Percentiles rank a stretch among this genome's conserved stretches.
phyloP scores from a whole-genome alignment of 148 eudicot genomes.

The Chenopodium suecicum region DNA sequence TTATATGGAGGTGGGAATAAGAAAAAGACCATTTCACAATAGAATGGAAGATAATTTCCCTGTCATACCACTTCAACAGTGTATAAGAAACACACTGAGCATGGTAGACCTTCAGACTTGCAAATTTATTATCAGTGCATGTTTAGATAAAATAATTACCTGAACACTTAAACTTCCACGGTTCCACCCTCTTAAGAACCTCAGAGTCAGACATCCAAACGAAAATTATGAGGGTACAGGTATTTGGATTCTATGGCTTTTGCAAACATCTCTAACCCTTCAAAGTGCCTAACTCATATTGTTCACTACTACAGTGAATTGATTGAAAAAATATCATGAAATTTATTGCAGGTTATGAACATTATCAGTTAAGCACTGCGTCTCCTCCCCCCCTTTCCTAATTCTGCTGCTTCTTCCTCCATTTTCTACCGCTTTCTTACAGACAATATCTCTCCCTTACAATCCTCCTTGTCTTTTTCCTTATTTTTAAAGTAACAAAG shows the following conservation, averaged over 20 bases:
- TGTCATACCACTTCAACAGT: not conserved
- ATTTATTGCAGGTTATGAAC: too few species aligned
- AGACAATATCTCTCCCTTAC: too few species aligned
- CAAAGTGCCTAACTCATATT: too few species aligned
- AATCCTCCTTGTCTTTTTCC: too few species aligned
- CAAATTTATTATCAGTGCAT: not conserved
- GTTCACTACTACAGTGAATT: too few species aligned
- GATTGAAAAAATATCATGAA: too few species aligned
- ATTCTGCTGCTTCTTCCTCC: too few species aligned
- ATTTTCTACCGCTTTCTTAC: too few species aligned
- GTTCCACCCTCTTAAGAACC: not conserved
- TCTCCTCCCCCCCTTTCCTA: too few species aligned
- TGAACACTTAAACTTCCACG: not conserved
- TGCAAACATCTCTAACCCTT: not conserved
- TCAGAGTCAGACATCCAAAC: not conserved
- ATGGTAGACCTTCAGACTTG: not conserved
- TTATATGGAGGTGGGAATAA: not conserved
- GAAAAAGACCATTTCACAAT: too few species aligned
- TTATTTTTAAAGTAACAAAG: too few species aligned
- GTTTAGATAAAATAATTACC: not conserved
- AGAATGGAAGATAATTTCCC: not conserved
- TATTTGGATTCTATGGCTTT: not conserved
- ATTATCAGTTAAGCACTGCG: too few species aligned
- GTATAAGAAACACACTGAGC: not conserved
- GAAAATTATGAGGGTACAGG: not conserved